A percentile compares a stretch with the other conserved stretches of the same genome.
phyloP scores from a whole-genome alignment of 2,329 filamentous ascomycete species.

The Lachnellula occidentalis region DNA sequence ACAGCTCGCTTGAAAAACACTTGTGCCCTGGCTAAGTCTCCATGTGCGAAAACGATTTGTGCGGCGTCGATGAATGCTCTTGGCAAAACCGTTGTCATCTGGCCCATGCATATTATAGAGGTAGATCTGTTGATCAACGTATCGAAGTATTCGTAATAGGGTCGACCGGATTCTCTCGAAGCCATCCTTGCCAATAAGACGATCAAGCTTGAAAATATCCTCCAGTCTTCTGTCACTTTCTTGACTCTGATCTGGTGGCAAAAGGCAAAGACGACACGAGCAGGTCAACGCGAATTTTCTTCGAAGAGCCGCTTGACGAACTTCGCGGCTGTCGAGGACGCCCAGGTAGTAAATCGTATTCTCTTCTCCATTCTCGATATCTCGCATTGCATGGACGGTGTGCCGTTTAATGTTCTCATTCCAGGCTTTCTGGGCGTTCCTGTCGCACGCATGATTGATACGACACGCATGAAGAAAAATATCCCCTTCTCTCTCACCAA shows the following conservation, averaged over 20 bases:
- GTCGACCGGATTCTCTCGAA: slow-evolving; percentile 4
- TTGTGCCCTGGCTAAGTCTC: slow-evolving; percentile 30
- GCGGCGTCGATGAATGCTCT: slow-evolving; percentile 26
- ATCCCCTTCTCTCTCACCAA: slow-evolving; percentile 24
- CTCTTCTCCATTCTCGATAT: slow-evolving; percentile 33
- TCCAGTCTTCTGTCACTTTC: slow-evolving; percentile 29
- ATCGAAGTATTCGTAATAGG: slow-evolving; percentile 12
- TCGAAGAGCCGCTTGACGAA: slow-evolving; percentile 25
- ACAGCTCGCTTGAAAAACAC: slow-evolving; percentile 25
- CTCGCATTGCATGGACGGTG: slow-evolving; percentile 32
- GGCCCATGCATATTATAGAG: slow-evolving; percentile 26
- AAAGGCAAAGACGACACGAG: slow-evolving; percentile 33
- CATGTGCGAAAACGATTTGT: slow-evolving; percentile 27
- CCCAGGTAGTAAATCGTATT: slow-evolving; percentile 33
- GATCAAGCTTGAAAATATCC: slow-evolving; percentile 23
- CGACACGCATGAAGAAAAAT: slow-evolving; percentile 33
- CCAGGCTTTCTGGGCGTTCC: slow-evolving; percentile 34
- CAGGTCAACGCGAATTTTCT: slow-evolving; percentile 33
- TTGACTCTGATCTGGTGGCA: slow-evolving; percentile 29
- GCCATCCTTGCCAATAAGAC: slow-evolving; percentile 19
- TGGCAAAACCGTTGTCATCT: slow-evolving; percentile 19
- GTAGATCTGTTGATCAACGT: slow-evolving; percentile 24
- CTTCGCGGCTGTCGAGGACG: slow-evolving; percentile 18
- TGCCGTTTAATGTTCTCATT: slow-evolving; percentile 29
- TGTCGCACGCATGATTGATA: slow-evolving; percentile 35